Evolutionary conservation across 2,329 filamentous ascomycete genomes (phyloP).

Genomic region (Colletotrichum scovillei): DNA sequence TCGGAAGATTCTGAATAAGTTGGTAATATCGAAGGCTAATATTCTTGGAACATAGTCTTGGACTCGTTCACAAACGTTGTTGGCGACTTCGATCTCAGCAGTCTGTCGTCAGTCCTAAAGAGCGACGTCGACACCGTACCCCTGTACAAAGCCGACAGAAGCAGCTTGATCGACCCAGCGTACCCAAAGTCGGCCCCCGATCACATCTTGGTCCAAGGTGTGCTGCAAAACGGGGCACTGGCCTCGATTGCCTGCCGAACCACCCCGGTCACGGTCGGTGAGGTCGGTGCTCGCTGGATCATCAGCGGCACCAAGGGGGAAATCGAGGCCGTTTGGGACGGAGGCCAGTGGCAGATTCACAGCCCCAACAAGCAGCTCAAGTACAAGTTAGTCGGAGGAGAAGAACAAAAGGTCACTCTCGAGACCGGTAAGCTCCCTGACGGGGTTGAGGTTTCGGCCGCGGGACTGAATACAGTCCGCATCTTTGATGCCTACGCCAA

Average conservation of each 20-base stretch:
- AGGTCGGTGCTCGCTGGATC: constrained; percentile 44
- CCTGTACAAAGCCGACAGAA: constrained; percentile 38
- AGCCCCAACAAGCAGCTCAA: constrained; percentile 29
- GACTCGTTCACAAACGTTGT: constrained; percentile 47
- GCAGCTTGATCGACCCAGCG: constrained; percentile 39
- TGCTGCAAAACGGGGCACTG: constrained; percentile 43
- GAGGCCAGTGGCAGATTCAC: constrained; percentile 36
- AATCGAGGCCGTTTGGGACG: constrained; percentile 40
- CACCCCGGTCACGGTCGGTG: constrained; percentile 37
- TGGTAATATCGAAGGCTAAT: neutral
- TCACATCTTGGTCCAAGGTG: constrained; percentile 48
- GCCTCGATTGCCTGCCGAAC: constrained; percentile 44
- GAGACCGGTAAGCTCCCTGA: constrained; percentile 30
- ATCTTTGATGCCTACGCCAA: constrained; percentile 40
- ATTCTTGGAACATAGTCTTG: constrained; percentile 40
- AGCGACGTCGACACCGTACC: constrained; percentile 37
- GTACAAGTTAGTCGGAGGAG: constrained; percentile 36
- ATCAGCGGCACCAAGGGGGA: constrained; percentile 51
- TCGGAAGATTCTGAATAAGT: fast-evolving
- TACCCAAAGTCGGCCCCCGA: constrained; percentile 46
- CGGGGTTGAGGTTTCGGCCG: constrained; percentile 20
- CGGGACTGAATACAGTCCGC: constrained; percentile 37
- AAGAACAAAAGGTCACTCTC: constrained; percentile 3
- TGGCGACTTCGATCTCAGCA: constrained; percentile 45
- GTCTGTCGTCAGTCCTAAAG: constrained; percentile 42